phyloP scores from a whole-genome alignment of 202 grass and related monocot species.

The Digitaria exilis region DNA sequence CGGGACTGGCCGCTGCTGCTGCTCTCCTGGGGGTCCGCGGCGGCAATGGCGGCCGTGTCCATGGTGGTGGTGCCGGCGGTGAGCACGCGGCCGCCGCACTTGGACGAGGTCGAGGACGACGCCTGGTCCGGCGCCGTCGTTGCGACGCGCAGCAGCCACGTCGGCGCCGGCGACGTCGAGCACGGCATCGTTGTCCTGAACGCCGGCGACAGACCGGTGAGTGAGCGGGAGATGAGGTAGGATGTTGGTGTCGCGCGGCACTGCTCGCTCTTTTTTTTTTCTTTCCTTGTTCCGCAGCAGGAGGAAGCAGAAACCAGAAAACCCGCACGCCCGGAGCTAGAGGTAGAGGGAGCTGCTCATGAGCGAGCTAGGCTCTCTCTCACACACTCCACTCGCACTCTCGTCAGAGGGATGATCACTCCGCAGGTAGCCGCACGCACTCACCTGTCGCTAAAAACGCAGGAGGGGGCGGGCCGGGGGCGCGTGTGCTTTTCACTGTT shows the following conservation, averaged over 20 bases:
- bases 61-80: constrained; percentile 42
- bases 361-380: constrained; percentile 5
- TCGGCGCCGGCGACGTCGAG: constrained; percentile 40
- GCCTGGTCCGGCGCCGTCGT: constrained; percentile 34
- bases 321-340: constrained; percentile 24
- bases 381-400: background rate
- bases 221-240: background rate
- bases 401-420: background rate
- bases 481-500: constrained; percentile 53
- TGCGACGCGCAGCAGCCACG: constrained; percentile 45
- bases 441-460: background rate
- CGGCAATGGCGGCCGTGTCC: constrained; percentile 39
- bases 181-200: constrained; percentile 36
- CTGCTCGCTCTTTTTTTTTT: background rate
- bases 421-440: background rate
- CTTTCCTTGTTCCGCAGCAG: background rate
- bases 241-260: too few relatives aligned
- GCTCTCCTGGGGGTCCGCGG: constrained; percentile 47
- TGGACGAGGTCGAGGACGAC: constrained; percentile 42
- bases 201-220: too few relatives aligned
- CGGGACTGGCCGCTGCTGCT: constrained; percentile 66
- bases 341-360: too few relatives aligned
- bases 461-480: background rate
- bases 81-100: constrained; percentile 52
- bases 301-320: constrained; percentile 23